Percentiles rank a stretch among this genome's conserved stretches.
Conservation (phyloP, 2,329 filamentous ascomycete genomes). For the Calonectria naviculata region DNA sequence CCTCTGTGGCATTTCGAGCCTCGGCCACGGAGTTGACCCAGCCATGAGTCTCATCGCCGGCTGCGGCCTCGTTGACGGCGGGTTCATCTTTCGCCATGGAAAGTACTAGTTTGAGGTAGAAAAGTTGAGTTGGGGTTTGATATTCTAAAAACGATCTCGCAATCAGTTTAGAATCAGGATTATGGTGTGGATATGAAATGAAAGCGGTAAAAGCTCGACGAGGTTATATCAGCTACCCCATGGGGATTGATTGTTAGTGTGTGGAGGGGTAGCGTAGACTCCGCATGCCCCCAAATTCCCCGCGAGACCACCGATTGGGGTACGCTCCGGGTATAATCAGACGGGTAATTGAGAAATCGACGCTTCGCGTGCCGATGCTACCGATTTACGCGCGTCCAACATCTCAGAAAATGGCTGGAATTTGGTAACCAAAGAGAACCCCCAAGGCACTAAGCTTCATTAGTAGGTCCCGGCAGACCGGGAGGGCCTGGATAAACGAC, state of each 20-base stretch:
- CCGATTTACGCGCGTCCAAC: not conserved
- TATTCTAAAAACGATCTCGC: no score
- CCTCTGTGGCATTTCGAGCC: not conserved
- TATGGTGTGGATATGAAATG: not conserved
- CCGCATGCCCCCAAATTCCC: constrained; percentile 5
- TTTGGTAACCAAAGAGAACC: not conserved
- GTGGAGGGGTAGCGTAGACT: not conserved
- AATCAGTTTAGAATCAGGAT: no score
- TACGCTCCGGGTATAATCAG: not conserved
- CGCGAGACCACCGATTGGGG: not conserved
- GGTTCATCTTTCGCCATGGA: not conserved
- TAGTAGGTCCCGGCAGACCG: not conserved
- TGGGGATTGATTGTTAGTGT: not conserved
- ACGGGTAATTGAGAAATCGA: not conserved
- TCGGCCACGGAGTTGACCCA: not conserved
- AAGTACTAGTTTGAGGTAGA: not conserved
- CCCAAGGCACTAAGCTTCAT: not conserved
- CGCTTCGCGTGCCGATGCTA: not conserved
- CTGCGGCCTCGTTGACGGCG: not conserved
- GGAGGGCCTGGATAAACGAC: not conserved
- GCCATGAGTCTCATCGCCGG: not conserved
- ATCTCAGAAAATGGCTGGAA: not conserved
- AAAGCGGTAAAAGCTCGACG: not conserved
- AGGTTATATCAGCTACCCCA: not conserved
- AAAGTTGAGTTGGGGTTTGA: not conserved